Base-by-base conservation (phyloP, 2,329 filamentous ascomycete genomes). In the Beauveria medogensis region DNA sequence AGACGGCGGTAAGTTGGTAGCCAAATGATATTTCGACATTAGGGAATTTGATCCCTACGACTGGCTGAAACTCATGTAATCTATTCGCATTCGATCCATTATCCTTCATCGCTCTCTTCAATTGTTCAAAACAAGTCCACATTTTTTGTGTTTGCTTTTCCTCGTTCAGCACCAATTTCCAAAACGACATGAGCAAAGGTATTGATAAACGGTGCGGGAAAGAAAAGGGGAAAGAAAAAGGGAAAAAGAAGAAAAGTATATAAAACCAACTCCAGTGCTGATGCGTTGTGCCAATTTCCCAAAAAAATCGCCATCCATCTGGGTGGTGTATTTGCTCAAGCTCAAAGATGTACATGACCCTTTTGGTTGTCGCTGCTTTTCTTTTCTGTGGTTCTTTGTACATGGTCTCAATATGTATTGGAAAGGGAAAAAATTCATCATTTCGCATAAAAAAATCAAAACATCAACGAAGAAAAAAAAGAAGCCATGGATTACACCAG, bases 401-500 rank as follows among this genome's bases (percentile, higher is more conserved):
- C 56, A 53, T 52, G 47, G 48, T 59, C 44, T 59, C 20, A 22
- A 41, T 44, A 37, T 37, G 34, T 37, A 37, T 37, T 37, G 5
- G 5, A 37, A 37, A 37, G 34, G 34, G 4, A 47, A 47, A 48
- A 57, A 20, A 24, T 8, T 28, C 47, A 9, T 26, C 47, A 50
- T 50, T 30, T 48, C 20, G 28, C 22, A n/a, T 48, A 47, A n/a
- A 26, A 12, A 47, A 26, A 12, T 40, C 30, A 54, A 26, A 9
- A 28, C 14, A 50, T 18, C 7, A n/a, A 26, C 12, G 22, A 52
- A 52, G n/a, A 41, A 12, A 40, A 53, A 28, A 44, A 44, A 55
- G 12, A 8, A 37, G 28, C n/a, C 6, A 37, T 6, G 34, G 34
- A 24, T 41, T 72, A 75, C 59, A 76, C 77, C 70, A 85, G 75